phyloP scores from a whole-genome alignment of 257 asterid species.

The Nicotiana noctiflora region DNA sequence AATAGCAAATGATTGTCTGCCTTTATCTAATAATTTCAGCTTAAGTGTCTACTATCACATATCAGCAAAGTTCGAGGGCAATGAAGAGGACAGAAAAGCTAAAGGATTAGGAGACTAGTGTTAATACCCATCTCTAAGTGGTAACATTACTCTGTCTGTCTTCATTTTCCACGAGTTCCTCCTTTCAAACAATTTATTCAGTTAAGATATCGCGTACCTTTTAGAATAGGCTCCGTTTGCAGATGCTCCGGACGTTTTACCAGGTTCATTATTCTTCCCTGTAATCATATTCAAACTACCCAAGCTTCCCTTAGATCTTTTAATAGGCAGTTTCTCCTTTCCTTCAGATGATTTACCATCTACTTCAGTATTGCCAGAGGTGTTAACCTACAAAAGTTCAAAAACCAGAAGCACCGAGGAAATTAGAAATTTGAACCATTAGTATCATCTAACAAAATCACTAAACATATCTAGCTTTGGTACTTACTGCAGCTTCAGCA shows the following conservation, averaged over 20 bases:
- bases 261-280: slow-evolving; percentile 62
- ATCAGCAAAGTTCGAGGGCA: not conserved
- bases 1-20: not conserved
- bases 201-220: slow-evolving; percentile 36
- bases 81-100: not conserved
- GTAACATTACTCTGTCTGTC: not conserved
- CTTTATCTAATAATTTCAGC: not conserved
- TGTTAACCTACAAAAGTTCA: slow-evolving; percentile 31
- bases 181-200: not conserved
- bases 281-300: slow-evolving; percentile 83
- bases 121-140: not conserved
- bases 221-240: slow-evolving; percentile 69
- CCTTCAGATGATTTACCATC: slow-evolving; percentile 73
- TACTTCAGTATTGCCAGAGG: slow-evolving; percentile 54
- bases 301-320: slow-evolving; percentile 86
- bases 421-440: not conserved
- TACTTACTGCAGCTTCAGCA: slow-evolving; percentile 72
- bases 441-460: not conserved
- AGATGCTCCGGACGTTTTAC: slow-evolving; percentile 53
- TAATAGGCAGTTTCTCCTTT: slow-evolving; percentile 83
- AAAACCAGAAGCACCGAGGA: not conserved
- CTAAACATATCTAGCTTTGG: not conserved
- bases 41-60: not conserved
- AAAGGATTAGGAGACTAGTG: not conserved
- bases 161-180: not conserved